Base-by-base conservation (phyloP, 495 filamentous ascomycete genomes). In the Neurospora intermedia region DNA sequence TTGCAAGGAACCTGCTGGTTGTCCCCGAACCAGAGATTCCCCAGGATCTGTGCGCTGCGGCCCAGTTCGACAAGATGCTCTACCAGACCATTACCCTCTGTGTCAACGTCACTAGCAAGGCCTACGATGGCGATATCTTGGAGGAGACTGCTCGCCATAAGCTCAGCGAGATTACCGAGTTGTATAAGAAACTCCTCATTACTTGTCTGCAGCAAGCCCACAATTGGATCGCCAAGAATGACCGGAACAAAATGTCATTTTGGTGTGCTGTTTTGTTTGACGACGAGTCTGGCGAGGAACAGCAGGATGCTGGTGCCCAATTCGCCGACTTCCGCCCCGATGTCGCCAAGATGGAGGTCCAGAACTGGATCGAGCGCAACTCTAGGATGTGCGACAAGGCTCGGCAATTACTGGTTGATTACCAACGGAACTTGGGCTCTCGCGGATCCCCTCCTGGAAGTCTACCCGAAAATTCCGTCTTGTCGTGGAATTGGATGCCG, bases 221-320 rank as follows among this genome's bases (percentile, higher is more conserved):
- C 78, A 98, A 98, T 77, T 91, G 95, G 81, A 92, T 94, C 39
- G 92, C 93, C 82, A 91, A 93, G 75, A 97, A 98, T 72, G 94
- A 98, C 80, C 87, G 92, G 41, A 91, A 93, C 71, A 97, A 98
- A 83, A 91, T 97, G 85, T 86, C 92, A 4, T 91, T 98, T 39
- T 98, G 94, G 94, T 85, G 93, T 48, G 91, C 93, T 45, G 84
- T 87, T 77, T 85, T 98, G 2, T 95, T 94, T 77, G 91, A 92
- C 40, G 88, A 91, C 78, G 79, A 80, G 8, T 75, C 76, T 10
- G 70, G 70, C 10, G 69, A 80, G 10, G 87, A 83, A 54, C 84
- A 86, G 73, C 85, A 84, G 43, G 87, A 85, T 27, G 78, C 75
- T 20, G 80, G 79, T 7, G 76, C 78, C 20, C 78, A 78, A 15